Conservation (phyloP, 2,329 filamentous ascomycete species). For the Diaporthe nobilis region DNA sequence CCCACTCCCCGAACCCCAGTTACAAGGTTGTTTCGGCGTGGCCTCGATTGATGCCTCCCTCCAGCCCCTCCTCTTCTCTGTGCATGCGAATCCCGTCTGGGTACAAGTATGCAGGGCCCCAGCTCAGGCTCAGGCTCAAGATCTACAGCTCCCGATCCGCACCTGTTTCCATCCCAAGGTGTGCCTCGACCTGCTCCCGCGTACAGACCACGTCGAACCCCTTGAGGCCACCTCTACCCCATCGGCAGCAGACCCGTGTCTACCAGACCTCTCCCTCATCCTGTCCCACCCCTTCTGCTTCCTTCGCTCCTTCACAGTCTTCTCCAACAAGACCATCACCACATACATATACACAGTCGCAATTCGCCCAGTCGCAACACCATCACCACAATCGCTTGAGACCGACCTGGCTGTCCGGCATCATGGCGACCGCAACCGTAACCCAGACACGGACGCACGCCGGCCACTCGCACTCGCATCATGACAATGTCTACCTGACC, state of each 20-base stretch:
- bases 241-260: conserved; percentile 45
- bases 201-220: conserved; percentile 32
- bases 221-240: conserved; percentile 53
- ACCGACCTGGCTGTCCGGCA: conserved; percentile 46
- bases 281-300: conserved; percentile 44
- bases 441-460: conserved; percentile 58
- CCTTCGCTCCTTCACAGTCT: conserved; percentile 35
- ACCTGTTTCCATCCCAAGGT: conserved; percentile 6
- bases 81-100: conserved; percentile 34
- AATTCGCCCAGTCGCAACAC: conserved; percentile 31
- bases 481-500: conserved; percentile 87
- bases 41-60: conserved; percentile 41
- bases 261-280: conserved; percentile 49
- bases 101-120: conserved; percentile 38
- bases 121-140: conserved; percentile 28
- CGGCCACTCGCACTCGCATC: conserved; percentile 78
- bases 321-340: conserved; percentile 39
- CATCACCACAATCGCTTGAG: conserved; percentile 33
- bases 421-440: conserved; percentile 44
- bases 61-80: conserved; percentile 40
- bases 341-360: conserved; percentile 26
- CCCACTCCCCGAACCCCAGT: conserved; percentile 29
- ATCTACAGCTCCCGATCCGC: conserved; percentile 21
- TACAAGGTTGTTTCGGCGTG: conserved; percentile 28
- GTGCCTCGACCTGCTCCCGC: conserved; percentile 25